Conservation (phyloP, 148 eudicot species). For the Diospyros lotus region DNA sequence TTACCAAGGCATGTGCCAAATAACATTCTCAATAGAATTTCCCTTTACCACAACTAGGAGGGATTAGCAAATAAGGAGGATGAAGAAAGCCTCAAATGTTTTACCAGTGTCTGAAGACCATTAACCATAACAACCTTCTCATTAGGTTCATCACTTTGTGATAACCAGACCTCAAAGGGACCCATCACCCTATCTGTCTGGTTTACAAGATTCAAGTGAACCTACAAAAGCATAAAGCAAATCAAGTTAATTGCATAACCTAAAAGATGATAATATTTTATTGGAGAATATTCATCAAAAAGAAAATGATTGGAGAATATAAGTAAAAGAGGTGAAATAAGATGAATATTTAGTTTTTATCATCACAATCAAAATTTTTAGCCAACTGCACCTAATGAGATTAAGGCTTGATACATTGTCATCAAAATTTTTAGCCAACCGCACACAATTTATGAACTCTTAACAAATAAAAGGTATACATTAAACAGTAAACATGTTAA, state of each 20-base stretch:
- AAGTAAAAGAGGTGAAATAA: background rate
- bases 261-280: background rate
- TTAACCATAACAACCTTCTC: slow-evolving; percentile 82
- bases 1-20: background rate
- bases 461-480: background rate
- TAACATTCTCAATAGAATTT: background rate
- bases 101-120: slow-evolving; percentile 83
- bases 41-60: background rate
- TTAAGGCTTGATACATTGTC: background rate
- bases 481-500: background rate
- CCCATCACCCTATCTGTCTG: slow-evolving; percentile 81
- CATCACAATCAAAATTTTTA: background rate
- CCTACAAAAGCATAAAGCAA: slow-evolving; percentile 37
- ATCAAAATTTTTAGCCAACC: background rate
- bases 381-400: background rate
- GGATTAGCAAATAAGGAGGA: background rate
- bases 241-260: background rate
- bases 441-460: background rate
- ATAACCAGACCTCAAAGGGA: slow-evolving; percentile 82
- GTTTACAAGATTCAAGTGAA: slow-evolving; percentile 66
- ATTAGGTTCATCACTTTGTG: slow-evolving; percentile 55
- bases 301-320: too few species aligned
- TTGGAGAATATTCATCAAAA: too few species aligned
- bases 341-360: background rate
- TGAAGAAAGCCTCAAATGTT: slow-evolving; percentile 6